Evolutionary conservation across 306 rosid genomes (phyloP).

Genomic region (Trifolium dubium): DNA sequence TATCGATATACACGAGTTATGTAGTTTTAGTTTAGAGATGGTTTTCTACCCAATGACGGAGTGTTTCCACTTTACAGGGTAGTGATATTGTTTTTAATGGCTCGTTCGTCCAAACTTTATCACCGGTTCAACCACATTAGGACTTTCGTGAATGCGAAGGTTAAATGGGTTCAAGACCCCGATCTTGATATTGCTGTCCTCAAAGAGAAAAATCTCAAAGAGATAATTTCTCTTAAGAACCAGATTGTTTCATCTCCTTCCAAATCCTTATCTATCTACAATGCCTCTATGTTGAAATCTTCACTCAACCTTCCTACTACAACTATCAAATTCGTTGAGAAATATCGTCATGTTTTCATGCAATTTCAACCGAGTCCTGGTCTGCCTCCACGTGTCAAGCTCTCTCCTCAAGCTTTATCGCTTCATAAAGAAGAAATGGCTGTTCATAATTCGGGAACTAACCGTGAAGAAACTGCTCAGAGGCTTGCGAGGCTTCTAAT

Average conservation of each 20-base stretch:
- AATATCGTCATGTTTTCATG: slow-evolving; percentile 57
- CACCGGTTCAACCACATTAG: slow-evolving; percentile 53
- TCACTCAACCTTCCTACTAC: slow-evolving; percentile 59
- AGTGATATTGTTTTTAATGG: slow-evolving; percentile 54
- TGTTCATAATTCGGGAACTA: slow-evolving; percentile 50
- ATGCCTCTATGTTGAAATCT: slow-evolving; percentile 62
- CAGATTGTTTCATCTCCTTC: slow-evolving; percentile 66
- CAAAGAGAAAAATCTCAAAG: slow-evolving; percentile 74
- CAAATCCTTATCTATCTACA: slow-evolving; percentile 58
- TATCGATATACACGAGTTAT: background rate
- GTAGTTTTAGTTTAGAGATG: slow-evolving; percentile 4
- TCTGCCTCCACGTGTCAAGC: slow-evolving; percentile 58
- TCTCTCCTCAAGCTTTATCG: slow-evolving; percentile 60
- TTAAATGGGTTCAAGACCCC: slow-evolving; percentile 86
- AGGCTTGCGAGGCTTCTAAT: slow-evolving; percentile 74
- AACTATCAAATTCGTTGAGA: slow-evolving; percentile 56
- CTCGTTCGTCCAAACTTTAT: slow-evolving; percentile 48
- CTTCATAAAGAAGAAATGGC: slow-evolving; percentile 68
- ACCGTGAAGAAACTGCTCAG: slow-evolving; percentile 53
- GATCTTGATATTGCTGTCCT: slow-evolving; percentile 70
- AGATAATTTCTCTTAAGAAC: slow-evolving; percentile 63
- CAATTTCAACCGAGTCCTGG: slow-evolving; percentile 63
- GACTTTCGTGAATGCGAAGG: slow-evolving; percentile 67
- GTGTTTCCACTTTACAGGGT: slow-evolving; percentile 47
- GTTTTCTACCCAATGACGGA: slow-evolving; percentile 37